Evolutionary conservation across 2,329 filamentous ascomycete genomes (phyloP).

Genomic region (Whalleya microplaca): DNA sequence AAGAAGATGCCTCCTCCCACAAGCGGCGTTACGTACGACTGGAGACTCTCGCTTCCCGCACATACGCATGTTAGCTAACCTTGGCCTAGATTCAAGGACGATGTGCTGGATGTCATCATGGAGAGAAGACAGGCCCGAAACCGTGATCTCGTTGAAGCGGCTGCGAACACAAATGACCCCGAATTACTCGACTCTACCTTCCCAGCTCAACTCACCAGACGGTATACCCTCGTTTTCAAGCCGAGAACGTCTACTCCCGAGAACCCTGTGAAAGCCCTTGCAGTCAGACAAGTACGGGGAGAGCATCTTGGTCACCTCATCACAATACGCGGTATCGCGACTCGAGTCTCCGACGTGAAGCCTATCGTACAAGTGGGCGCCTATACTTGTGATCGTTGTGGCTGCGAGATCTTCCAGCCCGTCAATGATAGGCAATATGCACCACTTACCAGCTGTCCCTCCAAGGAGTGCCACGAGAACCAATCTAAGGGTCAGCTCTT

Average conservation of each 20-base stretch:
- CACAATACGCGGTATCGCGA: constrained; percentile 91
- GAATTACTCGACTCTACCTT: constrained; percentile 76
- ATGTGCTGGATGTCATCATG: constrained; percentile 96
- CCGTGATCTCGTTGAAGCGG: constrained; percentile 70
- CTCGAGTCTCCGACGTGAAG: constrained; percentile 96
- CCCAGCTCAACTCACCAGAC: constrained; percentile 85
- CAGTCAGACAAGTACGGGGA: constrained; percentile 91
- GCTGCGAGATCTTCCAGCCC: constrained; percentile 96
- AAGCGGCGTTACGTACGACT: constrained; percentile 71
- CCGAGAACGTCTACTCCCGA: constrained; percentile 76
- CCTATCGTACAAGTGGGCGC: constrained; percentile 97
- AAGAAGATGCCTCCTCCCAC: constrained; percentile 80
- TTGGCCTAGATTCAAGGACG: constrained; percentile 84
- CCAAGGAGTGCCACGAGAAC: constrained; percentile 85
- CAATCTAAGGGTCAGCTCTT: constrained; percentile 93
- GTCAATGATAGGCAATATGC: constrained; percentile 89
- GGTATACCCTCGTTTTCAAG: constrained; percentile 97
- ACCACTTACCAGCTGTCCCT: constrained; percentile 84
- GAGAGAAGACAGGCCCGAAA: constrained; percentile 87
- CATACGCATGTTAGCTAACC: constrained; percentile 34
- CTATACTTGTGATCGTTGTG: constrained; percentile 95
- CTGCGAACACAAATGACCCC: constrained; percentile 67
- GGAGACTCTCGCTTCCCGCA: constrained; percentile 1
- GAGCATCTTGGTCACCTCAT: constrained; percentile 93
- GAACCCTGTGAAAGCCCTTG: constrained; percentile 67